phyloP scores from a whole-genome alignment of 2,329 filamentous ascomycete species.

The Aspergillus terreus region DNA sequence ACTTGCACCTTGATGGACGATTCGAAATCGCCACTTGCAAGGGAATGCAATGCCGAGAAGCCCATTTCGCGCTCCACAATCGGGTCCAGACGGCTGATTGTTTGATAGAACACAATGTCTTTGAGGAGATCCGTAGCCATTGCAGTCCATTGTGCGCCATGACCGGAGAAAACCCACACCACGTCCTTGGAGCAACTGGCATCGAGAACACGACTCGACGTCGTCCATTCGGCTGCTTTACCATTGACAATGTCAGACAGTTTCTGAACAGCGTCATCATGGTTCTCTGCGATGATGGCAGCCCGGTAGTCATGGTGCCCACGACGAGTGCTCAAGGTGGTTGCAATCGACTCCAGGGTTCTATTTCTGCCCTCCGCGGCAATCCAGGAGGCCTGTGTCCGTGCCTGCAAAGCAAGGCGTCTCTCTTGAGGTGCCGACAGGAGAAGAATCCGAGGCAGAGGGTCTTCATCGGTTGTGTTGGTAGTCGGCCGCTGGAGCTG shows the following conservation, averaged over 20 bases:
- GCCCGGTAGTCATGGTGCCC: slow-evolving; percentile 30
- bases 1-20: slow-evolving; percentile 10
- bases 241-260: background rate
- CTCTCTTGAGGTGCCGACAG: slow-evolving; percentile 33
- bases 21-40: slow-evolving; percentile 5
- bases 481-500: background rate
- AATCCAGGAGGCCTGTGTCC: slow-evolving; percentile 22
- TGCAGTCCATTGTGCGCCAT: slow-evolving; percentile 40
- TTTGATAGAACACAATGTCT: slow-evolving; percentile 10
- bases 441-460: background rate
- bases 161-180: slow-evolving; percentile 40
- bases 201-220: slow-evolving; percentile 12
- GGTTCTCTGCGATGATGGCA: slow-evolving; percentile 19
- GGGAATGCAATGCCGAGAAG: slow-evolving; percentile 1
- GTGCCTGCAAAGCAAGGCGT: slow-evolving; percentile 21
- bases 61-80: slow-evolving; percentile 17
- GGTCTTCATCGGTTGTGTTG: background rate
- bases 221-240: slow-evolving; percentile 2
- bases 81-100: slow-evolving; percentile 24
- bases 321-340: slow-evolving; percentile 29
- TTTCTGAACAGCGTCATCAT: slow-evolving; percentile 17
- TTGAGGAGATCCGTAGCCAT: slow-evolving; percentile 38
- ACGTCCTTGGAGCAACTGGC: slow-evolving; percentile 15
- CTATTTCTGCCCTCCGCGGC: slow-evolving; percentile 13
- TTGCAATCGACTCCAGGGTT: slow-evolving; percentile 19